A percentile compares a stretch with the other conserved stretches of the same genome.
phyloP scores from a whole-genome alignment of 2,329 filamentous ascomycete genomes.

The Dichotomopilus funicola region DNA sequence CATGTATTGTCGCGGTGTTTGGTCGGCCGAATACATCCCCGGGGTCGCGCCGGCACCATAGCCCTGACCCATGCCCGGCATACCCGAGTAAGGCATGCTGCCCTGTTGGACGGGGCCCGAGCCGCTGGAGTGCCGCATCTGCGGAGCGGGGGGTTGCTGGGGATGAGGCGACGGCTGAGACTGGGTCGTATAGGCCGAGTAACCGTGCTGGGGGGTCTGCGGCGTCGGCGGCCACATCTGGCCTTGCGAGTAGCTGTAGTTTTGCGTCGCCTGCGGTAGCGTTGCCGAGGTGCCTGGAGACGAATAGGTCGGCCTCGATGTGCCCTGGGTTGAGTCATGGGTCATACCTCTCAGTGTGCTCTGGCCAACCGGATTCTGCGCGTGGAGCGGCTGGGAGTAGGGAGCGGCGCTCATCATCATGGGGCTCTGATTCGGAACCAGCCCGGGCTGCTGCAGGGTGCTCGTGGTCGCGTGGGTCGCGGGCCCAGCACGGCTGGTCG shows the following conservation, averaged over 20 bases:
- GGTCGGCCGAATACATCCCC: conserved; percentile 55
- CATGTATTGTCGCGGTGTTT: conserved; percentile 62
- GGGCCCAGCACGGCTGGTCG: conserved; percentile 48
- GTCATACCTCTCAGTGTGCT: conserved; percentile 62
- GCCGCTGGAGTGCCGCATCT: conserved; percentile 51
- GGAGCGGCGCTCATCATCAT: conserved; percentile 59
- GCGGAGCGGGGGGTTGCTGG: conserved; percentile 52
- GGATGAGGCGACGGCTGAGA: conserved; percentile 44
- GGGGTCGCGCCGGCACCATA: conserved; percentile 48
- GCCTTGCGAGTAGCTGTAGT: conserved; percentile 56
- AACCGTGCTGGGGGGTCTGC: conserved; percentile 53
- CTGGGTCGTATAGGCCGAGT: conserved; percentile 45
- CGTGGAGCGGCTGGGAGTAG: conserved; percentile 66
- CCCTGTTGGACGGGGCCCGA: conserved; percentile 50
- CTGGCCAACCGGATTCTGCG: conserved; percentile 67
- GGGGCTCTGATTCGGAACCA: conserved; percentile 56
- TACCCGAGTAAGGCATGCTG: conserved; percentile 54
- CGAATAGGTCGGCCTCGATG: conserved; percentile 57
- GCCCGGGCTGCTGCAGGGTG: conserved; percentile 49
- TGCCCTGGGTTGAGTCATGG: conserved; percentile 56
- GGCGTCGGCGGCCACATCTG: conserved; percentile 64
- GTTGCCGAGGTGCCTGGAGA: conserved; percentile 47
- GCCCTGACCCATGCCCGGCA: conserved; percentile 54
- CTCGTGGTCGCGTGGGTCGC: conserved; percentile 52
- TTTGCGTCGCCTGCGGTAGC: conserved; percentile 46